These are phyloP conservation scores for Acanthamoeba lenticulata DNA, from an alignment of 208 protist species.

Conservation along the genomic window DNA sequence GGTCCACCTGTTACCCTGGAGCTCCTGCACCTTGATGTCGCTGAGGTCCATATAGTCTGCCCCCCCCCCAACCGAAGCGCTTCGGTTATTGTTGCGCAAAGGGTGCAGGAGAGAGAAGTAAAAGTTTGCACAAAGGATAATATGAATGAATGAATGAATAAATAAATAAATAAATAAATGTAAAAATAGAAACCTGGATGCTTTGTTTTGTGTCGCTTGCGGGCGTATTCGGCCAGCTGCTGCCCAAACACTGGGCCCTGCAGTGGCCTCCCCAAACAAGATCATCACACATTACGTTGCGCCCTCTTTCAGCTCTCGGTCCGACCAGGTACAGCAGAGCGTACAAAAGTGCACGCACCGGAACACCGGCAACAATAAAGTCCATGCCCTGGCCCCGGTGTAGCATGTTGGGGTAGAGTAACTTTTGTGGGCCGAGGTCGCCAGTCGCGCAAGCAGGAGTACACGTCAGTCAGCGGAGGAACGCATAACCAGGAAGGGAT, in stretches of 20 bases:
- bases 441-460: too few relatives aligned
- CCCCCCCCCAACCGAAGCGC: too few relatives aligned
- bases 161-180: too few relatives aligned
- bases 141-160: too few relatives aligned
- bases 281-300: neutral
- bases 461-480: neutral
- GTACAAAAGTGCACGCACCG: neutral
- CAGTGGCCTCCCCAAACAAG: too few relatives aligned
- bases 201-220: neutral
- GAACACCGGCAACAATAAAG: neutral
- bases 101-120: neutral
- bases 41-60: neutral
- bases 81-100: too few relatives aligned
- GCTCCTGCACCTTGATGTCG: neutral
- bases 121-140: neutral
- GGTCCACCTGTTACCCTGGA: neutral
- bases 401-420: neutral
- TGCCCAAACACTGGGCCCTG: slow-evolving; percentile 1
- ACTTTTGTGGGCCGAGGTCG: too few relatives aligned
- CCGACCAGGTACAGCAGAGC: neutral
- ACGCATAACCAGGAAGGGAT: neutral
- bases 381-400: neutral
- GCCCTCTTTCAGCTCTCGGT: neutral
- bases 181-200: neutral
- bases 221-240: neutral